Conservation (phyloP, 116 monocot species). For the Papilionanthe hybrid region DNA sequence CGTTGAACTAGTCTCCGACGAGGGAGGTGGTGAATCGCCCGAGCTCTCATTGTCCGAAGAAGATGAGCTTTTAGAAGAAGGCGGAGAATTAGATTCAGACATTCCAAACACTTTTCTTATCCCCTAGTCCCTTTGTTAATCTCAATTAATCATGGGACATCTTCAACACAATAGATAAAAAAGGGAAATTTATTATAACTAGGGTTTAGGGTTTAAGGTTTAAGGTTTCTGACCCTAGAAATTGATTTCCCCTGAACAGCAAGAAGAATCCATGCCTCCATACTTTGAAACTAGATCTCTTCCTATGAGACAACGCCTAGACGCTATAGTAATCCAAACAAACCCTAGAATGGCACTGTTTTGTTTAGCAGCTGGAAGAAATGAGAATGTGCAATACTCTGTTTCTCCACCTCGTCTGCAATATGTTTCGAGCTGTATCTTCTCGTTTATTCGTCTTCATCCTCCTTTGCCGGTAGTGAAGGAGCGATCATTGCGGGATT, state of each 20-base stretch:
- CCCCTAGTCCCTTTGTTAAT: neutral
- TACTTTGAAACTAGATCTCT: neutral
- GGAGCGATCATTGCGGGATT: neutral
- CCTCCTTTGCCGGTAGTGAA: neutral
- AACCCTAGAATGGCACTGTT: neutral
- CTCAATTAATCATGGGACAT: neutral
- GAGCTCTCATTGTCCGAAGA: neutral
- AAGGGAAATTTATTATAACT: neutral
- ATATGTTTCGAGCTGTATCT: neutral
- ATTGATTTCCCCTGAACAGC: neutral
- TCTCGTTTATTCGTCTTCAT: neutral
- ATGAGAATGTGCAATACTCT: neutral
- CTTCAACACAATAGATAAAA: neutral
- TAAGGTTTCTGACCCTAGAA: neutral
- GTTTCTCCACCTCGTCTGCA: neutral
- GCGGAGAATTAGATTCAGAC: constrained; percentile 4
- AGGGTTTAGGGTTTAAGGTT: too few species aligned
- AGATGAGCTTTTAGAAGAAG: constrained; percentile 2
- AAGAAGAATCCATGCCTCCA: neutral
- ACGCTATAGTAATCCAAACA: neutral
- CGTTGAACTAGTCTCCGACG: neutral
- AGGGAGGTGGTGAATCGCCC: neutral
- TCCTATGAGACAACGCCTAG: neutral
- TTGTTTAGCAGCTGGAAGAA: neutral
- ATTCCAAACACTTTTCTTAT: constrained; percentile 1